Percentiles rank a stretch among this genome's conserved stretches.
These are phyloP conservation scores for Boletus semigastroideus DNA, from an alignment of 1,284 basidiomycete species.

Conservation along the genomic window DNA sequence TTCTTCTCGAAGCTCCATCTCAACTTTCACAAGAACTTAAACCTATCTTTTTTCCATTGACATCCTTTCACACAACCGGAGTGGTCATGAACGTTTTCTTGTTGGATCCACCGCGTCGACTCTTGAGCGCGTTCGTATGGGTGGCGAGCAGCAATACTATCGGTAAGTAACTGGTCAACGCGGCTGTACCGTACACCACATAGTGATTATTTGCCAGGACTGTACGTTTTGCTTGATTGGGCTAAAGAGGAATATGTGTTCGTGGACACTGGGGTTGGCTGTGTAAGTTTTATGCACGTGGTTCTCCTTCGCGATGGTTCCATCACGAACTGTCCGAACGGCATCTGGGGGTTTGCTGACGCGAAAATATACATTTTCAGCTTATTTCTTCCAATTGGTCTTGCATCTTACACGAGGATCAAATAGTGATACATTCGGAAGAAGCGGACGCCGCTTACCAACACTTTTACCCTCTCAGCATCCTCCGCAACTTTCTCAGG, in stretches of 20 bases:
- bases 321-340: constrained; percentile 2
- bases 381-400: constrained; percentile 70
- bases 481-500: constrained; percentile 25
- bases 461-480: constrained; percentile 34
- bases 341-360: constrained; percentile 8
- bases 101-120: constrained; percentile 58
- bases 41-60: constrained; percentile 50
- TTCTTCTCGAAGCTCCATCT: constrained; percentile 22
- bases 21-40: constrained; percentile 34
- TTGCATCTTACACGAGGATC: constrained; percentile 57
- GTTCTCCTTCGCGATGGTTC: constrained; percentile 4
- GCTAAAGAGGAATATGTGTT: constrained; percentile 61
- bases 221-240: constrained; percentile 71
- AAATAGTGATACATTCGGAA: constrained; percentile 72
- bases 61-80: constrained; percentile 61
- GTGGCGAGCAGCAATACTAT: constrained; percentile 42
- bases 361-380: constrained; percentile 31
- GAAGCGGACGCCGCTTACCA: constrained; percentile 37
- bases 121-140: constrained; percentile 70
- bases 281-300: constrained; percentile 43
- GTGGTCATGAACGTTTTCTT: constrained; percentile 76
- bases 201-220: constrained; percentile 42
- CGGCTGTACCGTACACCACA: constrained; percentile 27
- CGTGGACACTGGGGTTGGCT: constrained; percentile 68
- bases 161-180: constrained; percentile 14